Evolutionary conservation across 768 basidiomycete species (phyloP).

Genomic region (Tremella fuciformis): DNA sequence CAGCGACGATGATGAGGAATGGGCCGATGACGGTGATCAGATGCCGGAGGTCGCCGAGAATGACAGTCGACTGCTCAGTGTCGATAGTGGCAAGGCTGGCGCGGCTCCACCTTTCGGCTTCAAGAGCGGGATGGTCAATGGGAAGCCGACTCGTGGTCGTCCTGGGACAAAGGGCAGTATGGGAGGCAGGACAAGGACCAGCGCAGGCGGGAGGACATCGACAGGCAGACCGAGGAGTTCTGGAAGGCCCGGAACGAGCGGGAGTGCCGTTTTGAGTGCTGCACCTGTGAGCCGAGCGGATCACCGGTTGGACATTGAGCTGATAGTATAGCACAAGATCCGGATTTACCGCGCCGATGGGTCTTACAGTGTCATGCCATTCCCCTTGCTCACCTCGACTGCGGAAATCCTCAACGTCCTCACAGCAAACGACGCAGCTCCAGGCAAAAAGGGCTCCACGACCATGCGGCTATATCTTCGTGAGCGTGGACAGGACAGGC

Average conservation of each 20-base stretch:
- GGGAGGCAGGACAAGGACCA: conserved; percentile 12
- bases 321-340: conserved; percentile 57
- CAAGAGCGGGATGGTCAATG: conserved; percentile 17
- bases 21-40: conserved; percentile 9
- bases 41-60: neutral
- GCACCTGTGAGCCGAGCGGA: conserved; percentile 27
- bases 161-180: conserved; percentile 1
- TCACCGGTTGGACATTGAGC: neutral
- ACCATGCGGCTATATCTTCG: conserved; percentile 58
- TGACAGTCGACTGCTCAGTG: neutral
- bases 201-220: conserved; percentile 16
- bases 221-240: conserved; percentile 32
- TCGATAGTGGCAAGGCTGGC: neutral
- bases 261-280: conserved; percentile 28
- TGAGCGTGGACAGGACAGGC: conserved; percentile 64
- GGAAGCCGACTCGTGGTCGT: neutral
- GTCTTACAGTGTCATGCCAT: conserved; percentile 67
- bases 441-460: conserved; percentile 34
- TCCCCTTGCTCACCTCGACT: conserved; percentile 66
- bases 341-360: conserved; percentile 74
- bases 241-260: conserved; percentile 27
- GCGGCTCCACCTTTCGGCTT: conserved; percentile 46
- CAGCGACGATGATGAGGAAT: conserved; percentile 19
- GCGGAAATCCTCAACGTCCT: conserved; percentile 64
- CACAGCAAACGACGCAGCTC: conserved; percentile 52